Base-by-base conservation (phyloP, 192 early-diverging fungal genomes). In the Chytriomyces hyalinus region DNA sequence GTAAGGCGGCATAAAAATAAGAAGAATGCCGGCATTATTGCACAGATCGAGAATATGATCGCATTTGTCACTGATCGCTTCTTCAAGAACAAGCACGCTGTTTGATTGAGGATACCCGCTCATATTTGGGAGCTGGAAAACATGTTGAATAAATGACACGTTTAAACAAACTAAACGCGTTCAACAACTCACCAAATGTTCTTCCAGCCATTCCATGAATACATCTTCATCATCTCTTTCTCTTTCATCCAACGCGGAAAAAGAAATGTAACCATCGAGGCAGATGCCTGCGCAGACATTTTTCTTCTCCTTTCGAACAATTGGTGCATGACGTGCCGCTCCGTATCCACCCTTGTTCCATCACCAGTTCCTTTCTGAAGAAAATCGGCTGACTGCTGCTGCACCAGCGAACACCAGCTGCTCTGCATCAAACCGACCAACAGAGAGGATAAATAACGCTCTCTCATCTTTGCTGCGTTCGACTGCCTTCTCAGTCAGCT, bases 1-100 rank as follows among this genome's bases (percentile, higher is more conserved):
- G 48, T 68, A 68, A n/a, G 66, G 66, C 22, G 66, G 48, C 9
- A 68, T 13, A 46, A 68, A 68, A 24, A 46, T 49, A 11, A 68
- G 44, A 10, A 44, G 3, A 13, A 68, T 46, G 36, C 66, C 66
- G 10, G 66, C 66, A 68, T 68, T 47, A 2, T 13, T 9, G 22
- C 66, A 68, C 10, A 46, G 43, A 9, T 10, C 36, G n/a, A 9
- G 44, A 68, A 68, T 68, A n/a, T 46, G 10, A 4, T 28, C 43
- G 48, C 48, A 28, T 43, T 68, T 68, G 22, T 68, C 43, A 24
- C 36, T 46, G 36, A 8, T 13, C 3, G 66, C 45, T 8, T 68
- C 48, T 13, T 68, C 66, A 68, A n/a, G 43, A 15, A 68, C 44
- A 13, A 68, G 11, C 11, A 64, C 22, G 22, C 22, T 28, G 62